Conservation (phyloP, 2,329 filamentous ascomycete genomes). For the Erysiphe pulchra region DNA sequence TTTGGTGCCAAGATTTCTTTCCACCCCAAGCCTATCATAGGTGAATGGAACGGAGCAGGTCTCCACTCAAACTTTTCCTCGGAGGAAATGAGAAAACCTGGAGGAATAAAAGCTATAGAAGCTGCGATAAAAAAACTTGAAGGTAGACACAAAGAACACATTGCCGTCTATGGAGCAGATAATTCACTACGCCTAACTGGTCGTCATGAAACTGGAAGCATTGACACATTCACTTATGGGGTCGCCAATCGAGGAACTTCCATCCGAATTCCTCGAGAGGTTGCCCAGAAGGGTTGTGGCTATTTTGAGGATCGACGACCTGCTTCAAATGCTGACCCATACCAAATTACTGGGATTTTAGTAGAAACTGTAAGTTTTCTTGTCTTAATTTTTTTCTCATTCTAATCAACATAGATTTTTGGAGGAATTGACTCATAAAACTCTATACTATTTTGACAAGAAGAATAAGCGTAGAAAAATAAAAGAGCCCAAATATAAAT, state of each 20-base stretch:
- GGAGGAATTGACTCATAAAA: slow-evolving; percentile 11
- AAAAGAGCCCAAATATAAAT: no score
- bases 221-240: slow-evolving; percentile 82
- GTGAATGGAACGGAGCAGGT: slow-evolving; percentile 92
- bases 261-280: slow-evolving; percentile 73
- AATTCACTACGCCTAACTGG: slow-evolving; percentile 89
- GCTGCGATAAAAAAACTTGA: slow-evolving; percentile 62
- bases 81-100: slow-evolving; percentile 64
- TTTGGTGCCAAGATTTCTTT: no score
- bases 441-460: no score
- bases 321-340: slow-evolving; percentile 69
- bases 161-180: slow-evolving; percentile 83
- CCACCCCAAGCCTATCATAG: slow-evolving; percentile 82
- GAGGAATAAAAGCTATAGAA: slow-evolving; percentile 91
- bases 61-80: slow-evolving; percentile 88
- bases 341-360: slow-evolving; percentile 30
- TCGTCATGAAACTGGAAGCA: slow-evolving; percentile 76
- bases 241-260: slow-evolving; percentile 89
- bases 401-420: slow-evolving; percentile 8
- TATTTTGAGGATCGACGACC: slow-evolving; percentile 78
- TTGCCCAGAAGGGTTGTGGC: slow-evolving; percentile 67
- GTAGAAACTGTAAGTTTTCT: slow-evolving; percentile 15
- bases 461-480: no score
- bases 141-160: slow-evolving; percentile 56
- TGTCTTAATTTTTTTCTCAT: not conserved